Base-by-base conservation (phyloP, 2,329 filamentous ascomycete genomes). In the Neofusicoccum umdonicola region DNA sequence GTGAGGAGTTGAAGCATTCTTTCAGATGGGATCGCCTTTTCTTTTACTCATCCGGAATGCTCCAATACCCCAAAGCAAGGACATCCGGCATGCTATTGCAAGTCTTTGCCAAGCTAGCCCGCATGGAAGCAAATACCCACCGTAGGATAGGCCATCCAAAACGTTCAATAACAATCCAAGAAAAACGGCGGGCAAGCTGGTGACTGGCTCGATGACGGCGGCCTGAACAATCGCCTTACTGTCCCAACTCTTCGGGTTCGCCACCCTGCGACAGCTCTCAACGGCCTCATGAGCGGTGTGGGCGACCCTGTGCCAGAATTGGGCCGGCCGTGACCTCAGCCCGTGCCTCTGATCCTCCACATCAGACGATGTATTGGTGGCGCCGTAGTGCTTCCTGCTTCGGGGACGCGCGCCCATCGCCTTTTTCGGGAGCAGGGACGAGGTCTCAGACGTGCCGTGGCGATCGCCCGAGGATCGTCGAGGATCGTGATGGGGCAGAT, bases 71-170 rank as follows among this genome's bases (percentile, higher is more conserved):
- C 12, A 19, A 22, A 31, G 50, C 8, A 31, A 31, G 27, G 27
- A 31, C 27, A 31, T 31, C 27, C 27, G 27, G 27, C 27, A 31
- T 31, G 27, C 27, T 31, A 31, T 31, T 5, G 27, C 27, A 31
- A 31, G 27, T 31, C 27, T 7, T 31, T 31, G 27, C 27, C 31
- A 41, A 39, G n/a, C 22, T 11, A 22, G 22, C 5, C 27, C 27
- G 13, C 5, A 37, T 27, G 48, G 19, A 27, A 63, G 39, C 3
- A 44, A 44, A 17, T 15, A 63, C 60, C 75, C 79, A 85, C 91
- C 95, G 73, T 99, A 99, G 2, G 94, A 98, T 45, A 99, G 80
- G 5, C 93, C 95, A 81, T 99, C 95, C 19, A 99, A 82, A 51
- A 99, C 90, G 70, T 99, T 99, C 17, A 99, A 85, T 1, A 99